Evolutionary conservation across 306 rosid species (phyloP).

Genomic region (Prunus mira): DNA sequence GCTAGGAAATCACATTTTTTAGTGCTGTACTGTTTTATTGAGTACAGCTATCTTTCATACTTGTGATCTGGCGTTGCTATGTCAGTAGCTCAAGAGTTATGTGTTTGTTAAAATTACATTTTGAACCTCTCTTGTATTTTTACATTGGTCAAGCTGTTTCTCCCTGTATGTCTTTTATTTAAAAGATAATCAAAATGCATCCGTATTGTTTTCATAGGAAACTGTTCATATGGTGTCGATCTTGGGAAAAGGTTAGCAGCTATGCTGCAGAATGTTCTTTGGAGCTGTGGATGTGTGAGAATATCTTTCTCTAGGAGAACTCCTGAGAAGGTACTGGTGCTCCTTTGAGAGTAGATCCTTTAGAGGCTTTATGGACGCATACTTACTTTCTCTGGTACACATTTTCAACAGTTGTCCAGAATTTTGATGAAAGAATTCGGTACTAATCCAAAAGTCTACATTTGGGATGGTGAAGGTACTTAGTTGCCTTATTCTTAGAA

Average conservation of each 20-base stretch:
- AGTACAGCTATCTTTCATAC: neutral
- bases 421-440: constrained; percentile 54
- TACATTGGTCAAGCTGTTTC: constrained; percentile 1
- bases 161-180: constrained; percentile 10
- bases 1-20: neutral
- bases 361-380: neutral
- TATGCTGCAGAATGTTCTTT: constrained; percentile 70
- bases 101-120: neutral
- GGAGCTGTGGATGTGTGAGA: constrained; percentile 87
- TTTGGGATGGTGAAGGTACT: constrained; percentile 92
- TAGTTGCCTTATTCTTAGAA: constrained; percentile 13
- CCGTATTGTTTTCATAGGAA: constrained; percentile 35
- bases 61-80: constrained; percentile 1
- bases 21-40: neutral
- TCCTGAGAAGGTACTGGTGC: constrained; percentile 63
- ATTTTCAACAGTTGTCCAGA: constrained; percentile 53
- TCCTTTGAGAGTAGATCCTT: constrained; percentile 2
- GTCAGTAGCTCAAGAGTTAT: constrained; percentile 15
- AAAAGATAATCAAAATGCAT: neutral
- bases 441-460: constrained; percentile 66
- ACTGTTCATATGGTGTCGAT: constrained; percentile 66
- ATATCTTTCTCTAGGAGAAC: constrained; percentile 88
- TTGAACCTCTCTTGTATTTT: constrained; percentile 8
- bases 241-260: constrained; percentile 59
- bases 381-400: constrained; percentile 15